These are phyloP conservation scores for Phytopythium cucurbitacearum DNA, from an alignment of 352 stramenopile genomes.

Conservation along the genomic window DNA sequence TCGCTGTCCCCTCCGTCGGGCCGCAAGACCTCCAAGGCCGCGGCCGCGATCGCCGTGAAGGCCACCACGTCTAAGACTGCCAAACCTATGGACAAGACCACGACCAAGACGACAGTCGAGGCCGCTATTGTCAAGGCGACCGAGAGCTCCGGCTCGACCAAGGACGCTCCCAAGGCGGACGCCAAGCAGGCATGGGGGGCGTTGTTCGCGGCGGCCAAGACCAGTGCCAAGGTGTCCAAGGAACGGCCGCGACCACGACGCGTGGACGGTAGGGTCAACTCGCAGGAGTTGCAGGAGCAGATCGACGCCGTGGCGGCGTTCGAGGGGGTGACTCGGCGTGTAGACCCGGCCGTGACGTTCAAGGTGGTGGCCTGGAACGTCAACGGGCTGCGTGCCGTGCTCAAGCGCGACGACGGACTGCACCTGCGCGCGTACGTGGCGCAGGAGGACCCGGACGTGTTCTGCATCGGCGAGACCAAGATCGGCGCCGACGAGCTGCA, in stretches of 20 bases:
- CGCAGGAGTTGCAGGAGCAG: constrained; percentile 37
- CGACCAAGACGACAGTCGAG: background rate
- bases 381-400: constrained; percentile 71
- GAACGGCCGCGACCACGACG: constrained; percentile 17
- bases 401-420: constrained; percentile 63
- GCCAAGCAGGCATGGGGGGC: constrained; percentile 36
- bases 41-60: constrained; percentile 10
- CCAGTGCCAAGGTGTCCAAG: constrained; percentile 9
- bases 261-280: constrained; percentile 12
- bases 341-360: constrained; percentile 6
- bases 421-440: constrained; percentile 72
- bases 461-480: constrained; percentile 87
- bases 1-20: background rate
- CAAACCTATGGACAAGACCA: constrained; percentile 16
- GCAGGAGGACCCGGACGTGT: constrained; percentile 74
- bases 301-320: constrained; percentile 49
- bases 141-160: background rate
- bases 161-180: constrained; percentile 13
- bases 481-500: constrained; percentile 68
- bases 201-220: constrained; percentile 22
- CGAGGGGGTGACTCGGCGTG: constrained; percentile 33
- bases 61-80: constrained; percentile 2
- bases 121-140: background rate
- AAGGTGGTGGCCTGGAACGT: constrained; percentile 84
- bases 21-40: constrained; percentile 19